phyloP scores from a whole-genome alignment of 78 protist genomes.

The Neovahlkampfia damariscottae region DNA sequence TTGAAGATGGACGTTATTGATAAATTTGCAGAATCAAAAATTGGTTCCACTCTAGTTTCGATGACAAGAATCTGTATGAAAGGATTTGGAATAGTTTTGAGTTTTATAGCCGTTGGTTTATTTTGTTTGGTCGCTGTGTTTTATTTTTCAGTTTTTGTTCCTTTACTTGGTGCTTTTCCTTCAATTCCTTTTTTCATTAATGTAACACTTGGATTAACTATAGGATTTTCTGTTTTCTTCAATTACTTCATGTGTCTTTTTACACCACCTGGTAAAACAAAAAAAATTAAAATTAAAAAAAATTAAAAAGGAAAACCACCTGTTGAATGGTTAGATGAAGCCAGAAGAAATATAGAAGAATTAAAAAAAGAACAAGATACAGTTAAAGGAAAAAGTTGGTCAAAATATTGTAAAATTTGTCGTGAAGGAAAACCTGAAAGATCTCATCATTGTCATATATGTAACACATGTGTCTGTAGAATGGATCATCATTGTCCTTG shows the following conservation, averaged over 20 bases:
- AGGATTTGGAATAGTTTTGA: not conserved
- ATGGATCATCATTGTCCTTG: constrained; percentile 66
- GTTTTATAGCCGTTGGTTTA: not conserved
- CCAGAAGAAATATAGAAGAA: not conserved
- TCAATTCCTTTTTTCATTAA: not conserved
- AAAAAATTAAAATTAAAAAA: not conserved
- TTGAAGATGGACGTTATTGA: no score
- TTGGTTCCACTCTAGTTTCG: no score
- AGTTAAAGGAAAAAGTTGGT: not conserved
- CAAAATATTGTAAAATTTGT: constrained; percentile 3
- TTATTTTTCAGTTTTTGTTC: not conserved
- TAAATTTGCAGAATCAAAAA: no score
- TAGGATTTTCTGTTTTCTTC: constrained; percentile 7
- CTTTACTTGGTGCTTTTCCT: not conserved
- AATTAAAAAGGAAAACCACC: not conserved
- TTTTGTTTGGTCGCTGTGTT: not conserved
- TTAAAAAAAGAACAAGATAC: not conserved
- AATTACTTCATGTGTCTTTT: constrained; percentile 3
- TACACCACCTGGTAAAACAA: constrained; percentile 18
- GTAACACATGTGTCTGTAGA: constrained; percentile 52
- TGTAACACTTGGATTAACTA: not conserved
- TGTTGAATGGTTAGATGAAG: not conserved
- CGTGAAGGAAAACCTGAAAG: constrained; percentile 2
- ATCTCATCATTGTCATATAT: constrained; percentile 72
- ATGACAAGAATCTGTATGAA: no score